Percentiles rank a stretch among this genome's conserved stretches.
These are phyloP conservation scores for Paspalum notatum DNA, from an alignment of 176 grass and related monocot species.

Conservation along the genomic window DNA sequence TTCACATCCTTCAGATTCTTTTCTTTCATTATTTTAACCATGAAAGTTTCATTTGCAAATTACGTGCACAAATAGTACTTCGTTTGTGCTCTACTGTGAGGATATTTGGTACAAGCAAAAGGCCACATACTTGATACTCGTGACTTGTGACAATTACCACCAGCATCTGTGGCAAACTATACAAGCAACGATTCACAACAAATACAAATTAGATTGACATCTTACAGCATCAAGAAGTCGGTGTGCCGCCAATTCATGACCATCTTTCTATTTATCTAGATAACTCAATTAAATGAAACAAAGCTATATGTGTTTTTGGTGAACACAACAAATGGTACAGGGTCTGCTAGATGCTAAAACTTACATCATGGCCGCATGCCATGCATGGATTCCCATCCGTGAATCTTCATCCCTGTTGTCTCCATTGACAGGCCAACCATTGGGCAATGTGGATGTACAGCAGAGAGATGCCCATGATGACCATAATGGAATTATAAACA, in stretches of 20 bases:
- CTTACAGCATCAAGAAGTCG: not conserved
- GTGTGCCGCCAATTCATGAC: not conserved
- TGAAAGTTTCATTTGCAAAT: not conserved
- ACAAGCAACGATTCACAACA: conserved; percentile 15
- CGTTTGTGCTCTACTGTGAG: not conserved
- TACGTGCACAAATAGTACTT: not conserved
- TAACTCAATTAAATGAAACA: conserved; percentile 4
- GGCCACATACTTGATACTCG: not conserved
- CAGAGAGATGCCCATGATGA: not conserved
- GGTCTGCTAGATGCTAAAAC: not conserved
- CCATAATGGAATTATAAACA: not conserved
- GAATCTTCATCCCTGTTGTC: not conserved
- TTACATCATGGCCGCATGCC: not conserved
- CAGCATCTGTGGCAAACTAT: not conserved
- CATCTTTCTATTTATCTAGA: conserved; percentile 19
- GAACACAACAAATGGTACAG: conserved; percentile 17
- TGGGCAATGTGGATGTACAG: conserved; percentile 1
- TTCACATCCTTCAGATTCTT: not conserved
- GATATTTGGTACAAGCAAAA: not conserved
- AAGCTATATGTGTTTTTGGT: conserved; percentile 1
- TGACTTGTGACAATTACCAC: not conserved
- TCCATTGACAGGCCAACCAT: not conserved
- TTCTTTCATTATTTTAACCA: not conserved
- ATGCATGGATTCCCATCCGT: not conserved
- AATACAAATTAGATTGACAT: conserved; percentile 13